phyloP scores from a whole-genome alignment of 139 green algal species.

The Eudorina sp. region DNA sequence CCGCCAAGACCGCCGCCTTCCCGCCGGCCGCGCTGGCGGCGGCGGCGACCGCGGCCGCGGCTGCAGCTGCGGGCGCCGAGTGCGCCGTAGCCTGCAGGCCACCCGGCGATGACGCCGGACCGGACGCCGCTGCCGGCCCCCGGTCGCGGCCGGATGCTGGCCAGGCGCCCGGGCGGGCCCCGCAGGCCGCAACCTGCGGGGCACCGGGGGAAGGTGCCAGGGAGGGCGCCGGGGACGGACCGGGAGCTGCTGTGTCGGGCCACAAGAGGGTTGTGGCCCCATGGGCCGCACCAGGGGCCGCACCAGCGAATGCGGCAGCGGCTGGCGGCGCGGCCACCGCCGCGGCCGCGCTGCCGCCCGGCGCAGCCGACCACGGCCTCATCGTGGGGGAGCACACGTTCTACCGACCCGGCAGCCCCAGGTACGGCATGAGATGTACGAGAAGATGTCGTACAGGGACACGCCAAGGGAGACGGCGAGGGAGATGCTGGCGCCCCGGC shows the following conservation, averaged over 20 bases:
- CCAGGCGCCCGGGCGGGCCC: too few species aligned
- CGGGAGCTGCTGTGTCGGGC: too few species aligned
- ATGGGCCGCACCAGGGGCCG: too few species aligned
- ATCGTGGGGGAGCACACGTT: conserved; percentile 20
- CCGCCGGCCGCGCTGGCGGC: neutral
- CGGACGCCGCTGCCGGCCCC: neutral
- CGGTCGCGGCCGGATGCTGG: too few species aligned
- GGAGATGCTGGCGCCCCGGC: too few species aligned
- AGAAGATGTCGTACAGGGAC: too few species aligned
- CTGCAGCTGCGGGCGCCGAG: too few species aligned
- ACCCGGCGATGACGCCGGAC: neutral
- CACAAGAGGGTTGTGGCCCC: too few species aligned
- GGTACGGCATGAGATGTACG: neutral
- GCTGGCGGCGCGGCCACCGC: neutral
- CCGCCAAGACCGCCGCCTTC: conserved; percentile 9
- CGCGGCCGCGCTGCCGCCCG: neutral
- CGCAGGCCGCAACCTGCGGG: neutral
- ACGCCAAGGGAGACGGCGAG: too few species aligned
- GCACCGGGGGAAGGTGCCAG: neutral
- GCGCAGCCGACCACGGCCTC: neutral
- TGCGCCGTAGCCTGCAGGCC: neutral
- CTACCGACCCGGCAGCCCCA: neutral
- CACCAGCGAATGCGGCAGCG: neutral
- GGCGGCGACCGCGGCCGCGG: neutral
- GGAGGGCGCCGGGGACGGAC: neutral